Evolutionary conservation across 176 grass and related monocot genomes (phyloP), one percentile per base, ranked within the genome.

Genomic region (Luzula sylvatica): DNA sequence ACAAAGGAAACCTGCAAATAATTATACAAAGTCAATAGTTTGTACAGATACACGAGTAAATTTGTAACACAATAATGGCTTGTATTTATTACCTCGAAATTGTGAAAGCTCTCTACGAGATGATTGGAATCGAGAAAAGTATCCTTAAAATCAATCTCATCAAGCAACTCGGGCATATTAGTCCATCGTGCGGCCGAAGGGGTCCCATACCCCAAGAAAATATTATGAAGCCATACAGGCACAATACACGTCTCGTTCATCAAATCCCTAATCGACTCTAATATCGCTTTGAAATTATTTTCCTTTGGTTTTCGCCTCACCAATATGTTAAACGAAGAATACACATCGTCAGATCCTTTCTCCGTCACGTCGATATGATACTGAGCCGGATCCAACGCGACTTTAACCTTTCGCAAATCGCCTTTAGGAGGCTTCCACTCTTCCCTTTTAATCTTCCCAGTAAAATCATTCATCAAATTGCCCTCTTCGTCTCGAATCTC

Each of bases 161-260:
- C 68, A 68, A 96, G 56, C 72, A 90, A 74, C 76, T 90, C 74
- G 39, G 81, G 81, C 92, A 89, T 96, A 68, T 90, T 86, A 70
- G 25, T 67, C 92, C 92, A 96, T 46, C 89, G 92, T 3, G 92
- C 92, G 0, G 85, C 71, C 72, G 85, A 96, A 52, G 92, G 92
- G 68, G 89, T 82, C 23, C 92, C 92, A 72, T 96, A 96, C 70
- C 92, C 92, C 68, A 96, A 71, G 75, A 96, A 96, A 63, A 90
- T 82, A 39, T 96, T 96, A 67, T 96, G 92, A 74, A 96, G 52
- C 92, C 92, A 96, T 32, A 89, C 92, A 68, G 92, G 92, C 75
- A 96, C 92, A 60, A 90, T 77, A 62, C 92, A 96, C 29, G 92
- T 86, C 66, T 96, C 92, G 65, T 96, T 96, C 92, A 96, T 96